Percentiles rank a stretch among this genome's conserved stretches.
phyloP scores from a whole-genome alignment of 371 early-diverging fungal species.

The Chytridium lagenaria region DNA sequence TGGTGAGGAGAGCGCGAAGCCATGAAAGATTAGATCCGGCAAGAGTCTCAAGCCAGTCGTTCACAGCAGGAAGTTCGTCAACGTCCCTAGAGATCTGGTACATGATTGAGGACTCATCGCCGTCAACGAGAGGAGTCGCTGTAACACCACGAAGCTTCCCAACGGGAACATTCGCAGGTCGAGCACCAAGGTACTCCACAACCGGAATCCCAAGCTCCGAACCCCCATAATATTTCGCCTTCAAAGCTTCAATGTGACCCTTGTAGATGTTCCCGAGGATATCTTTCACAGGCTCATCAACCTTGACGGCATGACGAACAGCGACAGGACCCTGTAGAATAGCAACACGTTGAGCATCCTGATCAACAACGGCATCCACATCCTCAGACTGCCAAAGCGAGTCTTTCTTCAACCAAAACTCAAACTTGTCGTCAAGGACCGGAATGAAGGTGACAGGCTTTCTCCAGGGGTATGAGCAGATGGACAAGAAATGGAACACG shows the following conservation, averaged over 20 bases:
- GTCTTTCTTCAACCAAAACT: slow-evolving; percentile 96
- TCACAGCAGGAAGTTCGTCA: slow-evolving; percentile 69
- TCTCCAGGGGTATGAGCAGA: slow-evolving; percentile 81
- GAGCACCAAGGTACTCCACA: slow-evolving; percentile 84
- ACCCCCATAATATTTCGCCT: slow-evolving; percentile 77
- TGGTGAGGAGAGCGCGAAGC: slow-evolving; percentile 86
- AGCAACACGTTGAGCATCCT: slow-evolving; percentile 91
- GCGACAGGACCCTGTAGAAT: slow-evolving; percentile 96
- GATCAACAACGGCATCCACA: slow-evolving; percentile 86
- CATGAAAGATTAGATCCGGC: slow-evolving; percentile 77
- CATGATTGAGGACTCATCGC: slow-evolving; percentile 51
- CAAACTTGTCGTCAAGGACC: slow-evolving; percentile 89
- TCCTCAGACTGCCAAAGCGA: slow-evolving; percentile 96
- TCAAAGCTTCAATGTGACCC: slow-evolving; percentile 79
- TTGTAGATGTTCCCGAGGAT: slow-evolving; percentile 88
- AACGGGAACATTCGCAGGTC: slow-evolving; percentile 41
- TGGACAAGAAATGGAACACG: slow-evolving; percentile 84
- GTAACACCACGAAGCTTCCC: slow-evolving; percentile 36
- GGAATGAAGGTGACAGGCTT: slow-evolving; percentile 95
- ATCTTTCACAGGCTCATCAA: slow-evolving; percentile 88
- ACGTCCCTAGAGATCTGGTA: slow-evolving; percentile 63
- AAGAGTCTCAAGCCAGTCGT: slow-evolving; percentile 76
- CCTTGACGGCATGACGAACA: slow-evolving; percentile 75
- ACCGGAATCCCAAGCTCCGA: slow-evolving; percentile 74
- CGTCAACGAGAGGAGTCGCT: slow-evolving; percentile 44